Conservation (phyloP, 495 filamentous ascomycete species). For the Lentithecium fluviatile region DNA sequence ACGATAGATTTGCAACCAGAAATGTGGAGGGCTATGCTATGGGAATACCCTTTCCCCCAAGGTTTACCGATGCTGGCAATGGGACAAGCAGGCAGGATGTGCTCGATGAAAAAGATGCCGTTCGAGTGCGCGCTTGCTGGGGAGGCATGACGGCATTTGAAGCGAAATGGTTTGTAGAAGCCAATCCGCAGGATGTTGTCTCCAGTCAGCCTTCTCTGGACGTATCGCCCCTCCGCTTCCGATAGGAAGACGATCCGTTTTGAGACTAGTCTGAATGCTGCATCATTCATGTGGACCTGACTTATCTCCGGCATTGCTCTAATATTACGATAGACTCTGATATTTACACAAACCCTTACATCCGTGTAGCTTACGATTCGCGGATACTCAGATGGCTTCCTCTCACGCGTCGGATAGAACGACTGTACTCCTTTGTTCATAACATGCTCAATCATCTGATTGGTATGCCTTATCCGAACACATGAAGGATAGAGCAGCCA, state of each 20-base stretch:
- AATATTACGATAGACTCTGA: constrained; percentile 21
- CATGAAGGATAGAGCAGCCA: constrained; percentile 20
- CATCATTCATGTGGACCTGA: constrained; percentile 40
- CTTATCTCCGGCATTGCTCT: constrained; percentile 7
- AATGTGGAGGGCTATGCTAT: constrained; percentile 70
- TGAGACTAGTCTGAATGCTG: constrained; percentile 81
- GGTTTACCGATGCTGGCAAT: constrained; percentile 61
- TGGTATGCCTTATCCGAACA: constrained; percentile 23
- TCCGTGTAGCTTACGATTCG: constrained; percentile 37
- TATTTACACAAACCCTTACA: constrained; percentile 42
- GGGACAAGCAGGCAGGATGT: constrained; percentile 60
- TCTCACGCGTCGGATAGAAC: constrained; percentile 33
- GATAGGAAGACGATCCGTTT: constrained; percentile 61
- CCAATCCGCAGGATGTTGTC: not conserved
- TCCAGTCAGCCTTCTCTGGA: constrained; percentile 1
- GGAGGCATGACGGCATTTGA: constrained; percentile 78
- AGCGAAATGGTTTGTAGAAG: constrained; percentile 57
- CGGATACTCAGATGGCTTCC: constrained; percentile 30
- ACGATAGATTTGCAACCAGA: constrained; percentile 75
- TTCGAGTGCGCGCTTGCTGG: constrained; percentile 75
- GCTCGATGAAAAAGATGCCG: constrained; percentile 60
- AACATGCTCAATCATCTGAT: constrained; percentile 23
- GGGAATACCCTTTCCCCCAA: constrained; percentile 70
- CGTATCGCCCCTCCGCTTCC: constrained; percentile 57
- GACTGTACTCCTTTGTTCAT: constrained; percentile 23